Percentiles rank a stretch among this genome's conserved stretches.
phyloP scores from a whole-genome alignment of 768 basidiomycete species.

The Tephrocybe sp. region DNA sequence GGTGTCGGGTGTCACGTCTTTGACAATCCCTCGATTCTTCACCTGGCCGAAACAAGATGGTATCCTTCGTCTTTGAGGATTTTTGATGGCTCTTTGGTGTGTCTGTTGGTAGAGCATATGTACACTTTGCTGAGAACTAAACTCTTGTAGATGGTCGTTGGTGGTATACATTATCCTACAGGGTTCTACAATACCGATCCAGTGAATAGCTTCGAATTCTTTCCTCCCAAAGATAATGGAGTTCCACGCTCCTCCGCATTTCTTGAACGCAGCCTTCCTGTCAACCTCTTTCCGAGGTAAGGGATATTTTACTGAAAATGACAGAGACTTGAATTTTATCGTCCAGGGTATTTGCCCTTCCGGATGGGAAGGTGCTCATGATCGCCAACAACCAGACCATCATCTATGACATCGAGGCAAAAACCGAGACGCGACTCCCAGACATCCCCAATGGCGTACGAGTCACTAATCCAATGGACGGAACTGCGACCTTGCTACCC shows the following conservation, averaged over 20 bases:
- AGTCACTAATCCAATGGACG: slow-evolving; percentile 39
- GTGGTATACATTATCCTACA: slow-evolving; percentile 27
- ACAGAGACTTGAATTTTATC: not conserved
- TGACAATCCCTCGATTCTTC: slow-evolving; percentile 31
- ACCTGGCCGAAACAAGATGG: slow-evolving; percentile 36
- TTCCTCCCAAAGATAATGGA: slow-evolving; percentile 30
- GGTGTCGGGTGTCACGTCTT: slow-evolving; percentile 28
- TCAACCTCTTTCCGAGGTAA: slow-evolving; percentile 20
- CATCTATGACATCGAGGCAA: slow-evolving; percentile 37
- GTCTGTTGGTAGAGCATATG: not conserved
- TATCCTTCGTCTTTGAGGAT: slow-evolving; percentile 36
- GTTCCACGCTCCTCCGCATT: slow-evolving; percentile 1
- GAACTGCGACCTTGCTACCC: slow-evolving; percentile 34
- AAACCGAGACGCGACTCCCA: slow-evolving; percentile 36
- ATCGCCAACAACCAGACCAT: slow-evolving; percentile 40
- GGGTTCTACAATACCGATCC: slow-evolving; percentile 41
- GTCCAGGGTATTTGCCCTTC: slow-evolving; percentile 21
- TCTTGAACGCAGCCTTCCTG: slow-evolving; percentile 18
- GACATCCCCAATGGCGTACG: slow-evolving; percentile 43
- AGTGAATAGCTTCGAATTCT: slow-evolving; percentile 48
- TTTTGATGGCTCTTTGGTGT: slow-evolving; percentile 30
- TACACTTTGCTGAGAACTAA: slow-evolving; percentile 13
- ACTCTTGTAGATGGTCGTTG: slow-evolving; percentile 28
- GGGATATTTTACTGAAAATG: not conserved
- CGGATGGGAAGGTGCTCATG: slow-evolving; percentile 39